Conservation (phyloP, 1,284 basidiomycete species). For the Retiboletus flavoniger region DNA sequence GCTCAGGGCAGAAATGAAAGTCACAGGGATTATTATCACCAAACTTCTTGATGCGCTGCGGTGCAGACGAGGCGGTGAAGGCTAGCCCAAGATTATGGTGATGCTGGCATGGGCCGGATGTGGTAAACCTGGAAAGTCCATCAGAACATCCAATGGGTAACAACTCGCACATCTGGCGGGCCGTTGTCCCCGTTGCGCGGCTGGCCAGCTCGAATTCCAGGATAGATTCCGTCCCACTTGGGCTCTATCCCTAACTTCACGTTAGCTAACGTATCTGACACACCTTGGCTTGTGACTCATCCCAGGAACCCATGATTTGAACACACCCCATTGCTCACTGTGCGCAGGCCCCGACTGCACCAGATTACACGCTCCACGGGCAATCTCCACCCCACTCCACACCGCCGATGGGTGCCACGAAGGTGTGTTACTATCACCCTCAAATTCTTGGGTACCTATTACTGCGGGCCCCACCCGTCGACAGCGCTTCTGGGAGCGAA, state of each 20-base stretch:
- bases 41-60: not conserved
- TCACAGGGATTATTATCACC: not conserved
- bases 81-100: not conserved
- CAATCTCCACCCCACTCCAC: not conserved
- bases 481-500: constrained; percentile 1
- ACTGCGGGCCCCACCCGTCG: not conserved
- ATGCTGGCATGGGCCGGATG: constrained; percentile 10
- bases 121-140: constrained; percentile 12
- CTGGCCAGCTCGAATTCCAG: not conserved
- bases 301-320: not conserved
- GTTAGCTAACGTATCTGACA: not conserved
- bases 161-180: not conserved
- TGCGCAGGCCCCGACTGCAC: not conserved
- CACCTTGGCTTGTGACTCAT: not conserved
- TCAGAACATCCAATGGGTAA: constrained; percentile 13
- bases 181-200: not conserved
- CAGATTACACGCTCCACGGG: not conserved
- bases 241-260: too few species aligned
- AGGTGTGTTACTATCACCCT: not conserved
- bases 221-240: not conserved
- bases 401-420: not conserved
- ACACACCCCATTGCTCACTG: not conserved
- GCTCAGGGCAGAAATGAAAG: not conserved
- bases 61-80: constrained; percentile 15
- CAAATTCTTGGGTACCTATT: not conserved